Evolutionary conservation across 177 flowering plant species (phyloP).

Genomic region (Vitis hybrid): DNA sequence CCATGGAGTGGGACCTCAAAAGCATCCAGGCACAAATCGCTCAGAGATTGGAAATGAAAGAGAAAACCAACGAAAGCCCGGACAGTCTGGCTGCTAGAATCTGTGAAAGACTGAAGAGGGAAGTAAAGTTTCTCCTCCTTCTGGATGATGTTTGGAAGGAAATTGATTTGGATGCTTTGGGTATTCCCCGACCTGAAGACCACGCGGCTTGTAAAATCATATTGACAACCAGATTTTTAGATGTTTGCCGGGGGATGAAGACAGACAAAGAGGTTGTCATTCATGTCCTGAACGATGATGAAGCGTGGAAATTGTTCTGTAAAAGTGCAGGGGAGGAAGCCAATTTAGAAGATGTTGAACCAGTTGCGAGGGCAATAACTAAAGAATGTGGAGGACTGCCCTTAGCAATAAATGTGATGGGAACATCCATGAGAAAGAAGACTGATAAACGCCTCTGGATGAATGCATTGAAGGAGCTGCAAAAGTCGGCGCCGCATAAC

Average conservation of each 20-base stretch:
- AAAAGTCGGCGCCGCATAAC: too few species aligned
- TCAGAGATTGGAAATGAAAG: too few species aligned
- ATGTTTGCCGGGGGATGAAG: slow-evolving; percentile 16
- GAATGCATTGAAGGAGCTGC: too few species aligned
- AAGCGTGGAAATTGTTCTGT: slow-evolving; percentile 18
- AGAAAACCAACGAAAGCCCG: background rate
- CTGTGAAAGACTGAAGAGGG: background rate
- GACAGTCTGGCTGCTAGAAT: slow-evolving; percentile 10
- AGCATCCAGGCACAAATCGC: background rate
- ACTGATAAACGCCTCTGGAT: too few species aligned
- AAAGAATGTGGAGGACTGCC: too few species aligned
- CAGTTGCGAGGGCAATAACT: too few species aligned
- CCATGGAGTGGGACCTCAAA: background rate
- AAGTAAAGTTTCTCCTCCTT: slow-evolving; percentile 14
- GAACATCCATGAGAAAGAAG: too few species aligned
- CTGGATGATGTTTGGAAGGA: slow-evolving; percentile 35
- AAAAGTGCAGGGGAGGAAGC: slow-evolving; percentile 7
- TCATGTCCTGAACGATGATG: slow-evolving; percentile 5
- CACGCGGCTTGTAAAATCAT: slow-evolving; percentile 12
- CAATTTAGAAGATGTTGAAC: background rate
- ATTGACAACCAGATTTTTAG: slow-evolving; percentile 9
- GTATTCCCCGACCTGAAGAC: slow-evolving; percentile 11
- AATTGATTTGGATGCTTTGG: slow-evolving; percentile 15
- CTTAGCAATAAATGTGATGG: too few species aligned
- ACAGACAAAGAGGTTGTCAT: slow-evolving; percentile 3